Evolutionary conservation across 805 yeast species (phyloP).

Genomic region (Metschnikowia vanudenii): DNA sequence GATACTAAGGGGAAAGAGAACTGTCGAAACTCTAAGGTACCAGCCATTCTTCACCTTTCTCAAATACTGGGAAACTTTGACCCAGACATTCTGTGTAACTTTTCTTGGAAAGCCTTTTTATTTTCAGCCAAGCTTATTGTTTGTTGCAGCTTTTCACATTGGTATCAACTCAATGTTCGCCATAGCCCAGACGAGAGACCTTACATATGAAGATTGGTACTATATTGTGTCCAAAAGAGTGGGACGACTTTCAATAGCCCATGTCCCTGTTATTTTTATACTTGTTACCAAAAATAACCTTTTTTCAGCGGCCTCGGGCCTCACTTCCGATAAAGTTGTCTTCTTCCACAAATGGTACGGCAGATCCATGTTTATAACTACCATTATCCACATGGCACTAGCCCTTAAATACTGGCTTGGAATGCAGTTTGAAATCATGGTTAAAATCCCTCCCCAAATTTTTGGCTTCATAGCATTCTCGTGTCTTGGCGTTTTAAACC

Average conservation of each 20-base stretch:
- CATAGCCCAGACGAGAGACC: conserved; percentile 33
- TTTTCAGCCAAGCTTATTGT: conserved; percentile 42
- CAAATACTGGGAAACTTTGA: conserved; percentile 29
- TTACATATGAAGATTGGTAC: conserved; percentile 37
- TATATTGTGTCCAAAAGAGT: conserved; percentile 45
- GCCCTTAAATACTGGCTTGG: conserved; percentile 41
- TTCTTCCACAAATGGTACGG: conserved; percentile 48
- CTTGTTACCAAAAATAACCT: conserved; percentile 41
- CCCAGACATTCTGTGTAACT: conserved; percentile 24
- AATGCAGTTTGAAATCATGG: conserved; percentile 37
- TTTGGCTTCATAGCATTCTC: conserved; percentile 48
- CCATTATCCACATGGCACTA: conserved; percentile 36
- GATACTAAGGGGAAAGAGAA: conserved; percentile 27
- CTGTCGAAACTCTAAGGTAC: conserved; percentile 14
- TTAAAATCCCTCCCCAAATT: conserved; percentile 48
- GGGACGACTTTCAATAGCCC: conserved; percentile 40
- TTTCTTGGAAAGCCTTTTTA: conserved; percentile 23
- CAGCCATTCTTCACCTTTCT: conserved; percentile 27
- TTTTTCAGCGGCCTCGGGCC: conserved; percentile 40
- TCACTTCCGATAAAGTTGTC: conserved; percentile 38
- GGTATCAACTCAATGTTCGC: conserved; percentile 31
- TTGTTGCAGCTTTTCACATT: conserved; percentile 28
- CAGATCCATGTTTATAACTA: conserved; percentile 35
- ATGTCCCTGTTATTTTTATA: conserved; percentile 38
- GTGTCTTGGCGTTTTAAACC: conserved; percentile 34